A percentile compares a stretch with the other conserved stretches of the same genome.
phyloP scores from a whole-genome alignment of 1,284 basidiomycete species.

The Cutaneotrichosporon cutaneum region DNA sequence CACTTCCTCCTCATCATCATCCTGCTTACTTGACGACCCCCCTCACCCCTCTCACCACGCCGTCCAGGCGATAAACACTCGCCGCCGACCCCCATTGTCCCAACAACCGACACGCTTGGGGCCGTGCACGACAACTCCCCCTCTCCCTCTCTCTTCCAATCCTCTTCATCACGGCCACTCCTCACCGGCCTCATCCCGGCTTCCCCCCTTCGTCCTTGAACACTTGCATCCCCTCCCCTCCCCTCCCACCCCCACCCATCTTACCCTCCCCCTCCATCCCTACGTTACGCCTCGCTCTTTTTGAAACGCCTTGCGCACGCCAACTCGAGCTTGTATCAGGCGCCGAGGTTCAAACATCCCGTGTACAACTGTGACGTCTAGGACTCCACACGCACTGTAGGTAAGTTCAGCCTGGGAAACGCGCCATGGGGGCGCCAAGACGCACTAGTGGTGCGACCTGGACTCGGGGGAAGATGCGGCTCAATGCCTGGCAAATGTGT shows the following conservation, averaged over 20 bases:
- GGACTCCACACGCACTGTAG: background rate
- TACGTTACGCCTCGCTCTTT: constrained; percentile 8
- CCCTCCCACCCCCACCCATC: constrained; percentile 3
- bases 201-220: constrained; percentile 1
- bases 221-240: constrained; percentile 2
- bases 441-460: background rate
- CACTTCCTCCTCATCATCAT: background rate
- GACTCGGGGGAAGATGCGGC: no score
- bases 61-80: background rate
- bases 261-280: no score
- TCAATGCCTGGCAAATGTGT: no score
- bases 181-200: background rate
- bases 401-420: background rate
- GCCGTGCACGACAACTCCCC: background rate
- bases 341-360: background rate
- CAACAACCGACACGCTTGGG: background rate
- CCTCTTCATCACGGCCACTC: background rate
- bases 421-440: background rate
- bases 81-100: background rate
- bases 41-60: background rate
- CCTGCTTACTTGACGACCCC: background rate
- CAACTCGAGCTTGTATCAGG: background rate
- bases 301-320: background rate
- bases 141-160: background rate
- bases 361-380: background rate